Percentiles rank a stretch among this genome's conserved stretches.
These are phyloP conservation scores for Yamadazyma spencermartinsiae DNA, from an alignment of 1,139 yeast species.

Conservation along the genomic window DNA sequence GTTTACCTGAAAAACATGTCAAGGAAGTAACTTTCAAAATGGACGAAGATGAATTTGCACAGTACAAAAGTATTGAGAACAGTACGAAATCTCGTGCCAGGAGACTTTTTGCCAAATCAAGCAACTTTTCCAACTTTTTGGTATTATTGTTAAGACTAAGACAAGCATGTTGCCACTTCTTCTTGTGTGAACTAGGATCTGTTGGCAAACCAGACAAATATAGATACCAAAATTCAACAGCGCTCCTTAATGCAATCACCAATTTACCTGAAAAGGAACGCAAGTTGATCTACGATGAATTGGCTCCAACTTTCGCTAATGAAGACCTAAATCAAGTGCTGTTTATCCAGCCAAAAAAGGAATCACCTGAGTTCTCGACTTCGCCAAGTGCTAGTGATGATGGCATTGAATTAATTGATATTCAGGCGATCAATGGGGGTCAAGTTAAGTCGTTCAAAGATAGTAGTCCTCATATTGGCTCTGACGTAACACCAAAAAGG, in stretches of 20 bases:
- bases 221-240: constrained; percentile 6
- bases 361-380: neutral
- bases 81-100: constrained; percentile 60
- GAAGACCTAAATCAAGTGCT: constrained; percentile 24
- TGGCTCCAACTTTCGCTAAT: constrained; percentile 40
- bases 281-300: constrained; percentile 16
- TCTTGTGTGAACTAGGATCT: constrained; percentile 69
- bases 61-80: constrained; percentile 59
- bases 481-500: too few species aligned
- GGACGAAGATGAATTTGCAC: constrained; percentile 51
- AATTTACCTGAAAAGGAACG: constrained; percentile 16
- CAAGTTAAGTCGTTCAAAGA: neutral
- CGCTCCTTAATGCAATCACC: constrained; percentile 8
- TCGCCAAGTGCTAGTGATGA: too few species aligned
- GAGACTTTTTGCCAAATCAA: constrained; percentile 33
- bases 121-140: constrained; percentile 55
- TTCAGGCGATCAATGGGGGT: neutral
- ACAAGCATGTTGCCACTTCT: constrained; percentile 89
- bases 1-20: constrained; percentile 66
- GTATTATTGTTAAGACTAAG: constrained; percentile 76
- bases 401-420: constrained; percentile 2
- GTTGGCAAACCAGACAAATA: constrained; percentile 10
- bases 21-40: constrained; percentile 49
- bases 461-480: neutral
- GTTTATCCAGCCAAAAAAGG: neutral